phyloP scores from a whole-genome alignment of 2,329 filamentous ascomycete genomes.

The Venturiaceae sp. region DNA sequence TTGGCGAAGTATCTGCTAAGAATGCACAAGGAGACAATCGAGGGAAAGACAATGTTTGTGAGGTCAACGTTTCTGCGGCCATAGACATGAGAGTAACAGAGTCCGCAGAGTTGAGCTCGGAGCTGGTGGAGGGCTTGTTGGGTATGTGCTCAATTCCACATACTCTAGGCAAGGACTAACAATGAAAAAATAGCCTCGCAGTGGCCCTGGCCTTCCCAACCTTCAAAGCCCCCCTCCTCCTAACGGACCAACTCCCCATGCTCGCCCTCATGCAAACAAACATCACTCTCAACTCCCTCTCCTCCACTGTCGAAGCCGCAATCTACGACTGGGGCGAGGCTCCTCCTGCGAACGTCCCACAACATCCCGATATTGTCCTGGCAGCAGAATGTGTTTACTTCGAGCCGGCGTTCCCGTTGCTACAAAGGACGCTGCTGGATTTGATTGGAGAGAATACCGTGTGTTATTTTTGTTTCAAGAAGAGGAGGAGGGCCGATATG shows the following conservation, averaged over 20 bases:
- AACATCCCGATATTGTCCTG: conserved; percentile 70
- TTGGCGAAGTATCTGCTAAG: conserved; percentile 78
- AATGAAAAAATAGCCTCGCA: conserved; percentile 35
- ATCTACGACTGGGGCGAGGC: conserved; percentile 68
- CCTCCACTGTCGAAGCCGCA: conserved; percentile 51
- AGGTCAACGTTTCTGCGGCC: conserved; percentile 7
- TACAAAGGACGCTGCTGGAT: conserved; percentile 67
- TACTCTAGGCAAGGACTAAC: background rate
- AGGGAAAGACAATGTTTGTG: conserved; percentile 63
- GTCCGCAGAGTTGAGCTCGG: conserved; percentile 70
- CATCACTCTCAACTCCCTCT: conserved; percentile 67
- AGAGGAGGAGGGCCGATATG: conserved; percentile 61
- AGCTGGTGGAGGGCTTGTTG: conserved; percentile 83
- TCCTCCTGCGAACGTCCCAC: conserved; percentile 29
- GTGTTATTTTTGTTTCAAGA: conserved; percentile 92
- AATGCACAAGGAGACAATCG: conserved; percentile 55
- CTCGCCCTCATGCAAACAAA: conserved; percentile 77
- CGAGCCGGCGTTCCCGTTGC: conserved; percentile 84
- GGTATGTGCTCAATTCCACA: conserved; percentile 20
- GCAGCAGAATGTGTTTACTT: conserved; percentile 97
- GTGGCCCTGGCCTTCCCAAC: conserved; percentile 44
- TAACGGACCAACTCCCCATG: conserved; percentile 88
- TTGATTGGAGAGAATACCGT: conserved; percentile 56
- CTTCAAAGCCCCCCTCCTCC: conserved; percentile 50
- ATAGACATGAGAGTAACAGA: background rate